Conservation (phyloP, 148 eudicot species). For the Limonium bicolor region DNA sequence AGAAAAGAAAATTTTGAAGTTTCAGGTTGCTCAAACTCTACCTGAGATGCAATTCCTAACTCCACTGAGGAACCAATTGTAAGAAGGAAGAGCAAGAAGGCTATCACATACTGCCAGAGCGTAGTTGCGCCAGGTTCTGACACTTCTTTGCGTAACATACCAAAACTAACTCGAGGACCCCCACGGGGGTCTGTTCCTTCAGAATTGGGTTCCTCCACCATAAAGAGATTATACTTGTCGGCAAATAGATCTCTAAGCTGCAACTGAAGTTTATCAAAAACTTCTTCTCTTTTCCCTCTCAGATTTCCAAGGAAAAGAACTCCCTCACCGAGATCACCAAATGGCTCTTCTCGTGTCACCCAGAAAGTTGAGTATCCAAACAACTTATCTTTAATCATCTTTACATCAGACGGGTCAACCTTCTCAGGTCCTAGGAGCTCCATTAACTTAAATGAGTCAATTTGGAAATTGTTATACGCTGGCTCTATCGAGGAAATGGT, state of each 20-base stretch:
- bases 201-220: constrained; percentile 98
- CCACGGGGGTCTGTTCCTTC: constrained; percentile 96
- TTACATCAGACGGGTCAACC: constrained; percentile 89
- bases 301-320: constrained; percentile 91
- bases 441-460: constrained; percentile 90
- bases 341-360: constrained; percentile 96
- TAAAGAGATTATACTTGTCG: constrained; percentile 82
- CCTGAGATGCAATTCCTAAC: constrained; percentile 99
- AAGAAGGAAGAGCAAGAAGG: constrained; percentile 70
- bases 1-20: too few species aligned
- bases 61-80: constrained; percentile 97
- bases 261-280: constrained; percentile 77
- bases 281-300: constrained; percentile 76
- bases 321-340: constrained; percentile 97
- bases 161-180: constrained; percentile 98
- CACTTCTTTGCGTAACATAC: constrained; percentile 92
- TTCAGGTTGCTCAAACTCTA: constrained; percentile 4
- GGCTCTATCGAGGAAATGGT: constrained; percentile 42
- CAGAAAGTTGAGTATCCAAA: constrained; percentile 98
- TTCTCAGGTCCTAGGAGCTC: constrained; percentile 97
- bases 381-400: constrained; percentile 72
- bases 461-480: constrained; percentile 64
- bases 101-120: constrained; percentile 99
- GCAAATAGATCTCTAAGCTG: constrained; percentile 75
- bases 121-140: constrained; percentile 90